Evolutionary conservation across 2,329 filamentous ascomycete genomes (phyloP).

Genomic region (Alternaria rosae): DNA sequence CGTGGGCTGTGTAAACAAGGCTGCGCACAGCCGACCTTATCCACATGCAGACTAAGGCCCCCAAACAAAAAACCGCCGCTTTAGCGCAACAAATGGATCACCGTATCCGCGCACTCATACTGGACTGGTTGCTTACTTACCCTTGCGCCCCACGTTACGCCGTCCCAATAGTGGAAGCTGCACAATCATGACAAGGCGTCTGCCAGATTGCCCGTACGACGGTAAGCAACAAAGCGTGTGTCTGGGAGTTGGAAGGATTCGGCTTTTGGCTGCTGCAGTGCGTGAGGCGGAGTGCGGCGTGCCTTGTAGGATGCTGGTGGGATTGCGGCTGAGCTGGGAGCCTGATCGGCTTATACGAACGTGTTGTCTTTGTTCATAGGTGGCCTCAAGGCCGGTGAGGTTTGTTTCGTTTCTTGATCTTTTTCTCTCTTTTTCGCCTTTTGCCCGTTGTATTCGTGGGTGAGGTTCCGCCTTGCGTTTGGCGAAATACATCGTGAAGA

Average conservation of each 20-base stretch:
- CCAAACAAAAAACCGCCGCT: not conserved
- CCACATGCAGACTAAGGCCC: conserved; percentile 6
- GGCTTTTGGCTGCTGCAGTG: conserved; percentile 6
- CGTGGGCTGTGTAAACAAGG: conserved; percentile 12
- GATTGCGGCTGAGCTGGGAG: conserved; percentile 16
- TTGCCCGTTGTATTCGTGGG: not conserved
- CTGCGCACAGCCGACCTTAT: not conserved
- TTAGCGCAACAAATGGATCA: conserved; percentile 5
- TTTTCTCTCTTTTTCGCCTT: not conserved
- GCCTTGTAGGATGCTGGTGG: conserved; percentile 11
- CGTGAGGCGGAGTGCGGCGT: conserved; percentile 23
- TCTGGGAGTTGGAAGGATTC: conserved; percentile 11
- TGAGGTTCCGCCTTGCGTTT: not conserved
- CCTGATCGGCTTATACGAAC: conserved; percentile 1
- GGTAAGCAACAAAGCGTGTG: conserved; percentile 14
- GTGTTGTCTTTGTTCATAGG: conserved; percentile 2
- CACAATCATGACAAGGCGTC: conserved; percentile 5
- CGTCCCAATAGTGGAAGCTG: conserved; percentile 2
- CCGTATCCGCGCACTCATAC: not conserved
- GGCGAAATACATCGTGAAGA: not conserved
- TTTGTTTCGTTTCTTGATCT: not conserved
- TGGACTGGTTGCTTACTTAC: not conserved
- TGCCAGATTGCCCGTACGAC: conserved; percentile 6
- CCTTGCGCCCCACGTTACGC: not conserved
- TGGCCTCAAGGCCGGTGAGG: not conserved